Percentiles rank a stretch among this genome's conserved stretches.
Conservation (phyloP, 2,329 filamentous ascomycete genomes). For the Colletotrichum eremochloae region DNA sequence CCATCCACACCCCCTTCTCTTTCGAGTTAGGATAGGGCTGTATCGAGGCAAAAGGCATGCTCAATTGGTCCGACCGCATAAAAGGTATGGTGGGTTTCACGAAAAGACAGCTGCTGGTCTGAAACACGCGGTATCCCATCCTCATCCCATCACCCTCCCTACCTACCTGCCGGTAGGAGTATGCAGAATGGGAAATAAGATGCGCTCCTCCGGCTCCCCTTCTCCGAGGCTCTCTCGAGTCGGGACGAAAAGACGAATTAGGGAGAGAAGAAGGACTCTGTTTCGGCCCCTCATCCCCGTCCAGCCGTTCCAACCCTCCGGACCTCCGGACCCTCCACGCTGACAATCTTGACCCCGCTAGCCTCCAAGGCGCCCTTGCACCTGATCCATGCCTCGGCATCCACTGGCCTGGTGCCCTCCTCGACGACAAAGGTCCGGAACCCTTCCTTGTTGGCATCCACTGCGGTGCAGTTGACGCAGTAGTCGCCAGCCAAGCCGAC, state of each 20-base stretch:
- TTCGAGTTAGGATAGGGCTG: constrained; percentile 4
- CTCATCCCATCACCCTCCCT: background rate
- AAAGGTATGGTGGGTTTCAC: no score
- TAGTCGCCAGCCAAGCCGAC: constrained; percentile 91
- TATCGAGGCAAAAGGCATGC: constrained; percentile 4
- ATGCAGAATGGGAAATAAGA: background rate
- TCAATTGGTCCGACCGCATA: background rate
- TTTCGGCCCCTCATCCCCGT: constrained; percentile 29
- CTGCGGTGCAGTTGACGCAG: constrained; percentile 86
- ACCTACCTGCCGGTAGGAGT: no score
- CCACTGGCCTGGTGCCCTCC: constrained; percentile 83
- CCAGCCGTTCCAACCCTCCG: constrained; percentile 54
- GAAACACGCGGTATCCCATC: background rate
- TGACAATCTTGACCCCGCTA: constrained; percentile 74
- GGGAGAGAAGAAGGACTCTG: background rate
- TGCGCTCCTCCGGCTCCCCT: background rate
- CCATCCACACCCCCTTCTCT: no score
- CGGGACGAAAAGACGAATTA: constrained; percentile 19
- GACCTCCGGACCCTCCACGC: constrained; percentile 68
- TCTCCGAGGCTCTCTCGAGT: background rate
- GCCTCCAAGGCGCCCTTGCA: constrained; percentile 66
- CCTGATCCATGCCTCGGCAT: constrained; percentile 69
- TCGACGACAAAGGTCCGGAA: constrained; percentile 83
- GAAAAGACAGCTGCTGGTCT: background rate
- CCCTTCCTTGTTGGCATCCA: constrained; percentile 81